Evolutionary conservation across 1,284 basidiomycete genomes (phyloP).

Genomic region (Ganoderma lucidum): DNA sequence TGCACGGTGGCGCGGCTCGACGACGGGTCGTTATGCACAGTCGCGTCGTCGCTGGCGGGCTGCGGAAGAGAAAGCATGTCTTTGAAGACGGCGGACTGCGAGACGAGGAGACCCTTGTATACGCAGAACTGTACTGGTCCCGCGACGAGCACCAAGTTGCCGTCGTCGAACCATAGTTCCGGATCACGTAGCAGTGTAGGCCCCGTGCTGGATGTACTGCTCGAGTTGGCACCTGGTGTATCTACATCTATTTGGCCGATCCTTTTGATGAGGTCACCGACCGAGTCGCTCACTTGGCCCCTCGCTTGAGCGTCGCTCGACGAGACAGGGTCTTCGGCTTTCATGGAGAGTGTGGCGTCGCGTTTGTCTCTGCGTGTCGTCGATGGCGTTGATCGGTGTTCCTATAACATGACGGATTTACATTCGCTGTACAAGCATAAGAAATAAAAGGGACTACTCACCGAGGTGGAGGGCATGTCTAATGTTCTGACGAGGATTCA

Average conservation of each 20-base stretch:
- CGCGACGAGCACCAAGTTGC: conserved; percentile 35
- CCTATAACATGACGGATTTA: background rate
- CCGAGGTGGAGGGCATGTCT: background rate
- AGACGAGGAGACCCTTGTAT: conserved; percentile 31
- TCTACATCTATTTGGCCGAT: background rate
- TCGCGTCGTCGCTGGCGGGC: conserved; percentile 2
- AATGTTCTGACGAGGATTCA: background rate
- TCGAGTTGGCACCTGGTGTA: background rate
- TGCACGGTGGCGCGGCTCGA: conserved; percentile 13
- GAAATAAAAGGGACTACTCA: background rate
- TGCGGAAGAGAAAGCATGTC: conserved; percentile 35
- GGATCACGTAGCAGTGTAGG: conserved; percentile 9
- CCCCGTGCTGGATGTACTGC: background rate
- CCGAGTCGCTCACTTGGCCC: background rate
- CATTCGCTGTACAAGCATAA: background rate
- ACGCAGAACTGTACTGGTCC: conserved; percentile 31
- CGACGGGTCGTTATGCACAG: background rate
- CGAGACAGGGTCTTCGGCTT: background rate
- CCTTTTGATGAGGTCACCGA: background rate
- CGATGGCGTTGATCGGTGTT: background rate
- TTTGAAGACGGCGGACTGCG: conserved; percentile 33
- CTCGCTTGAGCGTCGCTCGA: background rate
- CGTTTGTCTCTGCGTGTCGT: conserved; percentile 2
- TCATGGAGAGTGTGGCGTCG: background rate
- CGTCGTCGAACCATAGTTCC: conserved; percentile 36